phyloP scores from a whole-genome alignment of 495 filamentous ascomycete genomes.

The Mytilinidion resinicola region DNA sequence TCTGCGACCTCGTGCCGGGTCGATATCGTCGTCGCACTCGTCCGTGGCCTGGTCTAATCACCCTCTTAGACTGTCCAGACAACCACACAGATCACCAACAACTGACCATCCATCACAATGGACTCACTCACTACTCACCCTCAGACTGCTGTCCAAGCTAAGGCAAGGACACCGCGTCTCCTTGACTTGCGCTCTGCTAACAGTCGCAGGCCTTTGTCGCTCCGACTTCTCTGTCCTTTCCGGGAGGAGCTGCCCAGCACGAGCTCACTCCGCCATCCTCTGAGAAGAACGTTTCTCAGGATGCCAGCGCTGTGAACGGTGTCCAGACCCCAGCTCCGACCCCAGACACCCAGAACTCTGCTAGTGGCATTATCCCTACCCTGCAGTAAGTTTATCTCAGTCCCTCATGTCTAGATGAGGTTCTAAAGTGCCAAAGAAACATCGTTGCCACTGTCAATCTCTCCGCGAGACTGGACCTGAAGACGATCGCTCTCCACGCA shows the following conservation, averaged over 20 bases:
- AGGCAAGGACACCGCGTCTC: constrained; percentile 85
- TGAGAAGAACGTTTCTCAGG: constrained; percentile 51
- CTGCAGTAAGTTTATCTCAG: constrained; percentile 80
- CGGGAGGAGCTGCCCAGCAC: constrained; percentile 56
- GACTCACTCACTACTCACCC: constrained; percentile 86
- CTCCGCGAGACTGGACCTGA: constrained; percentile 94
- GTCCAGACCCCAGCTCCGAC: constrained; percentile 95
- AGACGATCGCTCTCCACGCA: constrained; percentile 97
- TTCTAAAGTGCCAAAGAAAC: constrained; percentile 81
- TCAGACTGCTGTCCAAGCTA: constrained; percentile 78
- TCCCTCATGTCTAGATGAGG: constrained; percentile 34
- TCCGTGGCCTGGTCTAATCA: constrained; percentile 1
- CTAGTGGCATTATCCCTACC: constrained; percentile 91
- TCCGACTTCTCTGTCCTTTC: constrained; percentile 76
- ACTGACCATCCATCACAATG: constrained; percentile 46
- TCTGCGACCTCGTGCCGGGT: constrained; percentile 7
- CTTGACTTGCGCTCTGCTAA: constrained; percentile 26
- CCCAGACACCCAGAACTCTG: constrained; percentile 69
- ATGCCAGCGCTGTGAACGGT: constrained; percentile 62
- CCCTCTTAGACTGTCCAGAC: constrained; percentile 2
- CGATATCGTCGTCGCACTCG: background rate
- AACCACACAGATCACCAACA: background rate
- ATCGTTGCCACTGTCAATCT: constrained; percentile 99
- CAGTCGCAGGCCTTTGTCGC: constrained; percentile 13
- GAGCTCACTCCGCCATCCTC: constrained; percentile 73